Evolutionary conservation across 495 filamentous ascomycete genomes (phyloP).

Genomic region (Aspergillus incahuasiensis): DNA sequence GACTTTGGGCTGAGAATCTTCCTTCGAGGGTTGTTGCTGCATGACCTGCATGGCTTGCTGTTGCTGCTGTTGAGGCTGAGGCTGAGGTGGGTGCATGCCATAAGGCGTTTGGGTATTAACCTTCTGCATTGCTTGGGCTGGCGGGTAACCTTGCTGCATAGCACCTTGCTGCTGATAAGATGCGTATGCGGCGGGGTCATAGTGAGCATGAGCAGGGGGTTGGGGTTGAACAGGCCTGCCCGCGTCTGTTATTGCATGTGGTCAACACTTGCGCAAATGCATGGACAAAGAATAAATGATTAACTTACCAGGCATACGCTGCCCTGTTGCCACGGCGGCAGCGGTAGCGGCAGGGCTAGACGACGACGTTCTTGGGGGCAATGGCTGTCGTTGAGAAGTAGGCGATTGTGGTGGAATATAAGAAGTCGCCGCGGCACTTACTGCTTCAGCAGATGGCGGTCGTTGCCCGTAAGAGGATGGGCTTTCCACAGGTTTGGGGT

Average conservation of each 20-base stretch:
- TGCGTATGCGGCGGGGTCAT: conserved; percentile 71
- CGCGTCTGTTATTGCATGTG: conserved; percentile 22
- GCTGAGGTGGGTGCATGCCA: conserved; percentile 39
- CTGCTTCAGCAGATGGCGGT: conserved; percentile 42
- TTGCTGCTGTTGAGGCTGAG: conserved; percentile 24
- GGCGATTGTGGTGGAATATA: conserved; percentile 42
- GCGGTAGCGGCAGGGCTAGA: conserved; percentile 30
- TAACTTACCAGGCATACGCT: conserved; percentile 35
- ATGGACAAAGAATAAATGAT: background rate
- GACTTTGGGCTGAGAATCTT: conserved; percentile 59
- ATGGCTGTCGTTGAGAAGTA: conserved; percentile 31
- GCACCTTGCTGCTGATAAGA: conserved; percentile 46
- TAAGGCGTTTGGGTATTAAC: conserved; percentile 21
- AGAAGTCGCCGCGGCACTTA: conserved; percentile 44
- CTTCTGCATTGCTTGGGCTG: conserved; percentile 27
- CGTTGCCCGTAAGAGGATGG: conserved; percentile 41
- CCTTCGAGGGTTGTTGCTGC: conserved; percentile 33
- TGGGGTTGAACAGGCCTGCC: conserved; percentile 38
- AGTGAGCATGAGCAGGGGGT: conserved; percentile 55
- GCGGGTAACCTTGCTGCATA: conserved; percentile 18
- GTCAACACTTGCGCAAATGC: conserved; percentile 9
- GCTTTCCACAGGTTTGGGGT: conserved; percentile 46
- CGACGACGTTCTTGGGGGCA: conserved; percentile 33
- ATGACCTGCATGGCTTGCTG: conserved; percentile 39
- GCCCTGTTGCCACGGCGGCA: conserved; percentile 32